Evolutionary conservation across 1,139 yeast species (phyloP), one percentile per base, ranked within the genome.

Genomic region (Hansenula lynferdii): DNA sequence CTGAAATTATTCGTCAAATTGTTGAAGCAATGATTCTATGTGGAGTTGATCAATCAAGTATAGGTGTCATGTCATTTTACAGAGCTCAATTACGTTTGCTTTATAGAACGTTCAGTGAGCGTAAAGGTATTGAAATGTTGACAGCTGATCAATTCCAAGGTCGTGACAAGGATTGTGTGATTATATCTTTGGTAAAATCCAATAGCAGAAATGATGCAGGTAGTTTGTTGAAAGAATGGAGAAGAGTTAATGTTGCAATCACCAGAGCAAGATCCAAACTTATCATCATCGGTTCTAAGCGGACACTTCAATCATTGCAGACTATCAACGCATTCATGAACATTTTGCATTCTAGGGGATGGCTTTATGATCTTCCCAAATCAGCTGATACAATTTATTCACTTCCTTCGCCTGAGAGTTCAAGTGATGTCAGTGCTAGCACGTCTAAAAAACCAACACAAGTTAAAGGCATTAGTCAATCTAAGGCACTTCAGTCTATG

Each of bases 141-240:
- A 94, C 98, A 0, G 97, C 97, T 0, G 99, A 94, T 59, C 92
- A 86, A 48, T 92, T 85, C 49, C 98, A 94, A 61, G 99, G 98
- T 0, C 72, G 97, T 40, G 99, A 94, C 58, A 92, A 89, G 58
- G 94, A 89, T 37, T 82, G 96, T 51, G 79, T 94, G 12, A 76
- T 94, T 3, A 78, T 94, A 7, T 89, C 97, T 1, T 64, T 92
- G 47, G 97, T 90, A 5, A 69, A 96, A 33, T 82, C 96, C 2
- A 92, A 90, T 55, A 65, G 67, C 3, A 73, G 75, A n/a, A 67
- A 70, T 12, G 70, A 69, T 38, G 79, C 85, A 1, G 97, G 98
- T 1, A 86, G 85, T 31, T 66, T 92, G 38, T 64, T 92, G 29
- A 77, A 75, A 44, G 98, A 92, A 53, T 84, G 97, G 92, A 70